Base-by-base conservation (phyloP, 345 rosid genomes). In the Isatis tinctoria region DNA sequence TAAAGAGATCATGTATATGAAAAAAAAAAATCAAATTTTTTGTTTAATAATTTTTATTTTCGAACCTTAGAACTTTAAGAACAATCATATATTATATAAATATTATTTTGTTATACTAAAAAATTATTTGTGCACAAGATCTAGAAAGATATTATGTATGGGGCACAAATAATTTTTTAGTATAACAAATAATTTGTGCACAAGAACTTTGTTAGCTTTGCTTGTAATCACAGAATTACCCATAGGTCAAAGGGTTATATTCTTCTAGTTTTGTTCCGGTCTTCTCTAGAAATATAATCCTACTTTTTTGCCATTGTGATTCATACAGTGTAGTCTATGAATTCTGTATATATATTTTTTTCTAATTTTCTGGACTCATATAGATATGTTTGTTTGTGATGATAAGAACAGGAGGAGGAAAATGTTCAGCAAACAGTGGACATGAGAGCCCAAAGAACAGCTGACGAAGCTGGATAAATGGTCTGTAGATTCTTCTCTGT, bases 401-500 rank as follows among this genome's bases (percentile, higher is more conserved):
- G 54, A 36, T 56, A 47, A 59, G 49, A 20, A 59, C 16, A 30
- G 35, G 65, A 44, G 65, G 32, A 44, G 53, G 9, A 36, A n/a
- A n/a, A 3, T 16, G 32, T 32, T 18, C 41, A 43, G 77, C 64
- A 41, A 53, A 33, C 47, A 66, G 32, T 66, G 67, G 24, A 45
- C 33, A 67, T 12, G 7, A 24, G 6, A 67, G 43, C 74, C 67
- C 36, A 67, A 61, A 26, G 51, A 35, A 72, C 16, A 35, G 13
- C 33, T 16, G 7, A 28, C 11, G 24, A 32, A 41, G 18, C 44
- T 28, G 3, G 56, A 73, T 39, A 39, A 37, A 60, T 60, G 56
- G 45, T 58, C 54, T 17, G n/a, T 74, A 67, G 28, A 67, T 68
- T 60, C 36, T 52, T 49, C 20, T 75, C 17, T 49, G 69, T 61